Evolutionary conservation across 2,329 filamentous ascomycete species (phyloP).

Genomic region (Apiospora arundinis): DNA sequence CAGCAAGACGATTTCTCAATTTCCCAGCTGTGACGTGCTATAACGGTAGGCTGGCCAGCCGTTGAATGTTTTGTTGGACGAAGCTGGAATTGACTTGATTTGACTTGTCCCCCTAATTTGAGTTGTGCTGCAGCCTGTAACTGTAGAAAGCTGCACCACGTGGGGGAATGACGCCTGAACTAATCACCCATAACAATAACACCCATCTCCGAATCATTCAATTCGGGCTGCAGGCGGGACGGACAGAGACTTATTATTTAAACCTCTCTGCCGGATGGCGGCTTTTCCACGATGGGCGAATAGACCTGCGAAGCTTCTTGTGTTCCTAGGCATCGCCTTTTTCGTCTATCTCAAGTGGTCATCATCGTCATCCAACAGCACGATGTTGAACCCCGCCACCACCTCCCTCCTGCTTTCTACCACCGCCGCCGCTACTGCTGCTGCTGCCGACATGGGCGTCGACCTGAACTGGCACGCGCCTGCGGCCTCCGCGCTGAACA

Average conservation of each 20-base stretch:
- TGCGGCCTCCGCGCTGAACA: slow-evolving; percentile 61
- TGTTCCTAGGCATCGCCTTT: slow-evolving; percentile 1
- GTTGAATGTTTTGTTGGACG: not conserved
- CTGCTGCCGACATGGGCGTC: too few relatives aligned
- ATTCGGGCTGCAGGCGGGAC: not conserved
- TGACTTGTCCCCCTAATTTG: not conserved
- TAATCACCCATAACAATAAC: not conserved
- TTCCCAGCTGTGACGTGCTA: not conserved
- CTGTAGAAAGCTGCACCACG: not conserved
- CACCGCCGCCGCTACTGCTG: too few relatives aligned
- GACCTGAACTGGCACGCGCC: slow-evolving; percentile 66
- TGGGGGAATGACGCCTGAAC: not conserved
- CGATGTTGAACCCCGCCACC: not conserved
- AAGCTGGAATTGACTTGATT: not conserved
- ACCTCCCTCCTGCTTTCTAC: too few relatives aligned
- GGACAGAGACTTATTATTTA: not conserved
- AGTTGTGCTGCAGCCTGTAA: slow-evolving; percentile 1
- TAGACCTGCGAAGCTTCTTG: not conserved
- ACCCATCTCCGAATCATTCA: not conserved
- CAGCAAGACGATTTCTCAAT: not conserved
- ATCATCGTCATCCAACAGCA: not conserved
- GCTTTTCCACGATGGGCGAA: not conserved
- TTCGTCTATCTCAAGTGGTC: not conserved
- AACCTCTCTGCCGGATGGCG: not conserved
- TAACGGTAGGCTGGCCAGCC: too few relatives aligned